phyloP scores from a whole-genome alignment of 345 rosid genomes.

The Capsella bursapastoris region DNA sequence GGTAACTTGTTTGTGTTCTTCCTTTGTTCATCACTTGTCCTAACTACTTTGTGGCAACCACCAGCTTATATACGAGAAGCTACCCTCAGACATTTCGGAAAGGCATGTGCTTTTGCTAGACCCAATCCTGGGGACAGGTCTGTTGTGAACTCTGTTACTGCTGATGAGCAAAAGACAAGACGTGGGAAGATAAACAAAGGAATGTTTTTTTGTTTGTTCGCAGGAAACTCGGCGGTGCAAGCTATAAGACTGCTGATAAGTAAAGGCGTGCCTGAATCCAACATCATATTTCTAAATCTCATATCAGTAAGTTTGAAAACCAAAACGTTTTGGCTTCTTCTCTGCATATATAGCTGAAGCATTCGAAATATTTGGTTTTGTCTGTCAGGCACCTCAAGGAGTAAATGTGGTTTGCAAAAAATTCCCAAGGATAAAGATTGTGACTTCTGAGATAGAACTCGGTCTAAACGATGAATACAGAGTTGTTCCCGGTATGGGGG shows the following conservation, averaged over 20 bases:
- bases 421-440: conserved; percentile 93
- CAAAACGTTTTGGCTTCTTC: conserved; percentile 8
- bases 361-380: too few relatives aligned
- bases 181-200: background rate
- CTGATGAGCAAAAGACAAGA: background rate
- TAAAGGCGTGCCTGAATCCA: conserved; percentile 87
- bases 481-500: conserved; percentile 95
- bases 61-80: conserved; percentile 88
- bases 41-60: background rate
- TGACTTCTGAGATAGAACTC: conserved; percentile 87
- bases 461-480: conserved; percentile 85
- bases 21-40: conserved; percentile 3
- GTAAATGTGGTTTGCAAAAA: conserved; percentile 89
- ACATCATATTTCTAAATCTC: conserved; percentile 90
- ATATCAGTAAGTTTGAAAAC: conserved; percentile 68
- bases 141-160: conserved; percentile 17
- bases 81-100: conserved; percentile 84
- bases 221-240: conserved; percentile 92
- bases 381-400: conserved; percentile 78
- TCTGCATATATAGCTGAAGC: background rate
- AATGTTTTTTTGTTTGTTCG: background rate
- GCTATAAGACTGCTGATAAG: conserved; percentile 79
- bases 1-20: conserved; percentile 49
- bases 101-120: conserved; percentile 88
- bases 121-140: conserved; percentile 96